Percentiles rank a stretch among this genome's conserved stretches.
Conservation (phyloP, 768 basidiomycete genomes). For the Boletus sp. region DNA sequence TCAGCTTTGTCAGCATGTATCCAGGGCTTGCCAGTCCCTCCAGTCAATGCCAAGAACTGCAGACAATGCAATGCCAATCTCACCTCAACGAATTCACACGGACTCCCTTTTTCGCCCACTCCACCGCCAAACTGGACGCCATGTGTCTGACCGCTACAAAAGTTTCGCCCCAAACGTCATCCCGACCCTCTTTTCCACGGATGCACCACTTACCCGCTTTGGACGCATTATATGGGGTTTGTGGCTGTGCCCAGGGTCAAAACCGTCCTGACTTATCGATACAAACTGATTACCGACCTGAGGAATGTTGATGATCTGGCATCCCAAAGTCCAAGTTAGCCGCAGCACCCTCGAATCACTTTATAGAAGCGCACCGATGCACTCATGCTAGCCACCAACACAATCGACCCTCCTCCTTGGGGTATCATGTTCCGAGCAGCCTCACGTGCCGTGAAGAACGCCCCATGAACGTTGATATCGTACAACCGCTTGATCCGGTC, state of each 20-base stretch:
- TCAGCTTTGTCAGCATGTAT: constrained; percentile 92
- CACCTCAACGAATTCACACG: constrained; percentile 83
- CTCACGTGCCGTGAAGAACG: constrained; percentile 95
- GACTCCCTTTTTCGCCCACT: constrained; percentile 90
- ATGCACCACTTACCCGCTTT: constrained; percentile 65
- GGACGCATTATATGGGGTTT: constrained; percentile 95
- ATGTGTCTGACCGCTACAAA: constrained; percentile 83
- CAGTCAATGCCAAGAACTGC: not conserved
- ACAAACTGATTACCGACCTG: constrained; percentile 47
- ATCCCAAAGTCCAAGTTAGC: constrained; percentile 14
- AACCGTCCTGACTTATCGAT: too few species aligned
- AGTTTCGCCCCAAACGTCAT: constrained; percentile 12
- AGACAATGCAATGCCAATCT: constrained; percentile 4
- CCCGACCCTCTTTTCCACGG: not conserved
- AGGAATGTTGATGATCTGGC: constrained; percentile 83
- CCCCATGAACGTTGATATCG: constrained; percentile 93
- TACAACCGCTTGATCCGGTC: constrained; percentile 81
- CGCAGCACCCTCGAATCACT: not conserved
- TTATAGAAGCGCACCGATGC: constrained; percentile 58
- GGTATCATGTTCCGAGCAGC: constrained; percentile 91
- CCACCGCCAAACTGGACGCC: constrained; percentile 89
- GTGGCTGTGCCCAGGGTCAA: constrained; percentile 47
- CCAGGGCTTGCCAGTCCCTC: constrained; percentile 61
- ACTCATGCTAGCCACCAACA: constrained; percentile 89
- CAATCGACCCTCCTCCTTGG: constrained; percentile 73